Conservation (phyloP, 1,284 basidiomycete species). For the Cutaneotrichosporon sp. region DNA sequence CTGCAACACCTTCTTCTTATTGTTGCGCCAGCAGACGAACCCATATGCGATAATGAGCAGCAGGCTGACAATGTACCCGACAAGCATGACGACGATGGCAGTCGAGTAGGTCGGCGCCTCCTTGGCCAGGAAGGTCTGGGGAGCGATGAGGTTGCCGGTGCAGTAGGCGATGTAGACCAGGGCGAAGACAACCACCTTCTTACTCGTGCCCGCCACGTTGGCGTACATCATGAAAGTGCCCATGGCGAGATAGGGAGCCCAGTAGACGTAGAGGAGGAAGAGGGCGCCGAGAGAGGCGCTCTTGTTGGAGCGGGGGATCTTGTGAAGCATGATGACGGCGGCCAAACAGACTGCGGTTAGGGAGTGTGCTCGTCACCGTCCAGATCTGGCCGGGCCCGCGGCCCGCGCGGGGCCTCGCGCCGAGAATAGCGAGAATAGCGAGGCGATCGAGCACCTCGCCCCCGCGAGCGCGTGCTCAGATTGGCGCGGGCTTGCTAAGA, state of each 20-base stretch:
- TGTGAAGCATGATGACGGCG: constrained; percentile 27
- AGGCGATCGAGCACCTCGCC: too few species aligned
- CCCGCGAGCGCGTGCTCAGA: too few species aligned
- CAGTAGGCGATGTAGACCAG: constrained; percentile 36
- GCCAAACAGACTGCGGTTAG: constrained; percentile 12
- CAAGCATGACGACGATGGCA: constrained; percentile 32
- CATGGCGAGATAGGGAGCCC: constrained; percentile 28
- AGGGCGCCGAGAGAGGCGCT: constrained; percentile 32
- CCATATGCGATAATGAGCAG: constrained; percentile 21
- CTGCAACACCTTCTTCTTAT: constrained; percentile 26
- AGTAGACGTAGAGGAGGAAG: constrained; percentile 32
- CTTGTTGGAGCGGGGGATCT: constrained; percentile 29
- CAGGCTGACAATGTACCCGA: constrained; percentile 30
- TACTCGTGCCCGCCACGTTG: constrained; percentile 36
- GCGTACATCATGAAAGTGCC: constrained; percentile 27
- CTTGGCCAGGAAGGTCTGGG: constrained; percentile 33
- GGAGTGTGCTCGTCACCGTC: too few species aligned
- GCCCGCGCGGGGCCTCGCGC: too few species aligned
- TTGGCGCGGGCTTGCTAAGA: neutral
- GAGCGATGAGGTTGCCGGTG: constrained; percentile 29
- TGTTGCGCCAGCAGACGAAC: constrained; percentile 25
- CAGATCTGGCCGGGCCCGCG: too few species aligned
- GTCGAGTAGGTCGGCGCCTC: constrained; percentile 32
- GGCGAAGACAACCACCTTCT: constrained; percentile 34
- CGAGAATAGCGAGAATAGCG: too few species aligned